Base-by-base conservation (phyloP, 2,329 filamentous ascomycete genomes). In the Paecilomyces niveus region DNA sequence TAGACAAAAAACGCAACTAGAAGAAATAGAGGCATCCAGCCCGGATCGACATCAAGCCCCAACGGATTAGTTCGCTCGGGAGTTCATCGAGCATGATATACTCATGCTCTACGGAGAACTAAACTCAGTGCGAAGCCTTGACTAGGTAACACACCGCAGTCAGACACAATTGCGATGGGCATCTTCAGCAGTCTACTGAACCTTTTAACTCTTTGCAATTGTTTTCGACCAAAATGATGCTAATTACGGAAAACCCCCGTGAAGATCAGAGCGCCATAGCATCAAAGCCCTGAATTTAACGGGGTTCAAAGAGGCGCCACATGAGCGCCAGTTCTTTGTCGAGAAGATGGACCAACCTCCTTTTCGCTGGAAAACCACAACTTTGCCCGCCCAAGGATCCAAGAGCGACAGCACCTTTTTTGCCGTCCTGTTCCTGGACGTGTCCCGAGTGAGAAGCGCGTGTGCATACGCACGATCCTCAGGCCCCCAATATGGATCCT, bases 361-460 rank as follows among this genome's bases (percentile, higher is more conserved):
- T 52, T 52, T 52, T 52, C 35, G 49, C 49, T 18, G 49, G 49
- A 52, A 21, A 45, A 45, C 8, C 22, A 26, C 18, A 29, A 29
- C 18, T 52, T 21, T 29, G 39, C 39, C n/a, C 15, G 7, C 35
- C 35, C 35, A 45, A 45, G 35, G 50, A 52, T 24, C 50, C 50
- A 52, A 52, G 50, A 52, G 3, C 50, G 50, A 52, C 50, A 18
- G 50, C 50, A 18, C 35, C 53, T 8, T 68, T 61, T 55, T 58
- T 22, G 60, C 63, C 9, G 65, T 52, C 6, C 66, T 62, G 31
- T 72, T 63, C 1, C 61, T 64, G 18, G 69, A 61, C 57, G 50
- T 52, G 50, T 52, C 11, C 50, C 8, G 10, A 52, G 21, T 1
- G 13, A 52, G 10, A n/a, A 52, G 11, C 50, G n/a, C 22, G 50